phyloP scores from a whole-genome alignment of 768 basidiomycete species.

The Mycena belliarum region DNA sequence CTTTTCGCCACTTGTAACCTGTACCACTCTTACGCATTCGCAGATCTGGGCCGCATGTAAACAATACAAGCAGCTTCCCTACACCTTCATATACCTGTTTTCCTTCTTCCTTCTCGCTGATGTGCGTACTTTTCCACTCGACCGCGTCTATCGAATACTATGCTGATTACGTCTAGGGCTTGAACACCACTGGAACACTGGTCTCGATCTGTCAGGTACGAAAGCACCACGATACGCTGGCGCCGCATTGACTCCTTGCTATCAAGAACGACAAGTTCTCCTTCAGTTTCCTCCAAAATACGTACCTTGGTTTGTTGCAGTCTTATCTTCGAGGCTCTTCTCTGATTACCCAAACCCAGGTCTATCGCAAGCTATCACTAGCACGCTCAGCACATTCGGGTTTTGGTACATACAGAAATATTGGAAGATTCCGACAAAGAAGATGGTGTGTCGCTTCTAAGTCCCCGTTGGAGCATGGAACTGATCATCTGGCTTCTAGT shows the following conservation, averaged over 20 bases:
- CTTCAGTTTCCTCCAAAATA: slow-evolving; percentile 82
- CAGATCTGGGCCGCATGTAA: slow-evolving; percentile 78
- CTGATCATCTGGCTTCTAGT: slow-evolving; percentile 39
- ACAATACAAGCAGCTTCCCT: slow-evolving; percentile 75
- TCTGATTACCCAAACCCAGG: slow-evolving; percentile 49
- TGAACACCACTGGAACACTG: slow-evolving; percentile 79
- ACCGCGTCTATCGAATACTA: background rate
- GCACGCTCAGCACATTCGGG: slow-evolving; percentile 67
- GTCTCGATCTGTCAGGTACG: slow-evolving; percentile 64
- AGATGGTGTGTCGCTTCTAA: slow-evolving; percentile 53
- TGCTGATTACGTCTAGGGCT: slow-evolving; percentile 47
- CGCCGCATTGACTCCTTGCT: background rate
- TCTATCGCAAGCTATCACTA: slow-evolving; percentile 73
- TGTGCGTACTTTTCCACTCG: slow-evolving; percentile 36
- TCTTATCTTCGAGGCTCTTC: too few relatives aligned
- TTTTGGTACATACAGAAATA: slow-evolving; percentile 85
- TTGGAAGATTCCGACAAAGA: slow-evolving; percentile 80
- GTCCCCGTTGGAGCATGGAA: background rate
- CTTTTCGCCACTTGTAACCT: background rate
- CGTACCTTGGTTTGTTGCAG: slow-evolving; percentile 4
- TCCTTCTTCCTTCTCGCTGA: slow-evolving; percentile 80
- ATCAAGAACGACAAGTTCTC: slow-evolving; percentile 69
- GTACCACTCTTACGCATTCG: background rate
- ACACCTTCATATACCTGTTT: slow-evolving; percentile 81
- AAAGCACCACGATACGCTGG: background rate